These are phyloP conservation scores for Phytophthora constricta DNA, from an alignment of 352 stramenopile genomes.

Conservation along the genomic window DNA sequence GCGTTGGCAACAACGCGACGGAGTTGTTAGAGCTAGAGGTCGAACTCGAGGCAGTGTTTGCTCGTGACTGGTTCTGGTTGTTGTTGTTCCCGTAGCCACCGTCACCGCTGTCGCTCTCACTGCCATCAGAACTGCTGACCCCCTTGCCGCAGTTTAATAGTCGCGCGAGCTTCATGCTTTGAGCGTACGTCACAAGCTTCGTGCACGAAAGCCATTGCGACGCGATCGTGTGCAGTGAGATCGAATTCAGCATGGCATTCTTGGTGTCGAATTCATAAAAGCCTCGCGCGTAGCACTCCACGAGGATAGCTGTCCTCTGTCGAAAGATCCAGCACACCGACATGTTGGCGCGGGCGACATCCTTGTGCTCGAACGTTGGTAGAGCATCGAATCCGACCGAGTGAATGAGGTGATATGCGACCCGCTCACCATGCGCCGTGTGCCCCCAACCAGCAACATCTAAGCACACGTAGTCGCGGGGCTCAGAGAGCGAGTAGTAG, in stretches of 20 bases:
- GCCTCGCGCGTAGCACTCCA: slow-evolving; percentile 41
- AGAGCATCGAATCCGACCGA: slow-evolving; percentile 46
- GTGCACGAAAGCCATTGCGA: slow-evolving; percentile 37
- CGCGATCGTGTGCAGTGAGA: slow-evolving; percentile 39
- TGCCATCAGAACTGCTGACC: slow-evolving; percentile 28
- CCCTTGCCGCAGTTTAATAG: slow-evolving; percentile 35
- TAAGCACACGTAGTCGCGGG: slow-evolving; percentile 44
- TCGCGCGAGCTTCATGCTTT: slow-evolving; percentile 54
- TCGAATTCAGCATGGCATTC: slow-evolving; percentile 49
- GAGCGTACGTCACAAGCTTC: slow-evolving; percentile 42
- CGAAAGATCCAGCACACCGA: slow-evolving; percentile 57
- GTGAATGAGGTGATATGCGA: slow-evolving; percentile 47
- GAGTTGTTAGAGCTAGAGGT: slow-evolving; percentile 38
- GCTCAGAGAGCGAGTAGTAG: slow-evolving; percentile 40
- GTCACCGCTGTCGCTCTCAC: slow-evolving; percentile 37
- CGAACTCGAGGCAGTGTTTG: slow-evolving; percentile 36
- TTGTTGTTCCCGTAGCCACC: slow-evolving; percentile 6
- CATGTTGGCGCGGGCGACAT: slow-evolving; percentile 43
- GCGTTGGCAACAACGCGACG: slow-evolving; percentile 28
- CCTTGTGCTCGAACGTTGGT: slow-evolving; percentile 38
- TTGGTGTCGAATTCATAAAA: slow-evolving; percentile 46
- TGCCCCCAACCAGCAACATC: slow-evolving; percentile 40
- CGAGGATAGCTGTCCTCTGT: slow-evolving; percentile 35
- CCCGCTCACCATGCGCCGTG: slow-evolving; percentile 29
- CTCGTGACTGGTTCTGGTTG: slow-evolving; percentile 16